Percentiles rank a stretch among this genome's conserved stretches.
Evolutionary conservation across 2,329 filamentous ascomycete genomes (phyloP).

Genomic region (Drechslerella coelobrocha): DNA sequence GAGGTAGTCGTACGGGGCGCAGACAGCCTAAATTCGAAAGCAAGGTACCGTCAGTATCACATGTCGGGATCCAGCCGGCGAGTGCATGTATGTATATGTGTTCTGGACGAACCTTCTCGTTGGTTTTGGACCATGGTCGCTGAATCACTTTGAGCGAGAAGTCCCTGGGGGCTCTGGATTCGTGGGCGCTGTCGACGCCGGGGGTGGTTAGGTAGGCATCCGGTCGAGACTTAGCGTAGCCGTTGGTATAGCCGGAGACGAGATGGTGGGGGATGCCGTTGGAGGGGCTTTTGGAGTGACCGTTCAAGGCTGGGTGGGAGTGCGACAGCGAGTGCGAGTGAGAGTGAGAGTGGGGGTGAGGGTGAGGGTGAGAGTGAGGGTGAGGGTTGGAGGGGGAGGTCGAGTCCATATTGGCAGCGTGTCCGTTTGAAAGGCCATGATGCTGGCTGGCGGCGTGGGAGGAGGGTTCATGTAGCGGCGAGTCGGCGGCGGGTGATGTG

Average conservation of each 20-base stretch:
- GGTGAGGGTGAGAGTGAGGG: neutral
- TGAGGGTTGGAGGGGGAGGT: neutral
- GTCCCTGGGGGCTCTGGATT: slow-evolving; percentile 28
- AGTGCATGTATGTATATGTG: slow-evolving; percentile 37
- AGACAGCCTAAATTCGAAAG: slow-evolving; percentile 36
- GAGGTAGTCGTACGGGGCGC: slow-evolving; percentile 76
- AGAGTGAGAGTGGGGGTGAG: slow-evolving; percentile 3
- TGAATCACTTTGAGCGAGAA: slow-evolving; percentile 42
- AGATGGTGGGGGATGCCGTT: slow-evolving; percentile 46
- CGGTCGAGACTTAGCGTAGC: neutral
- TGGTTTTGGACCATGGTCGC: slow-evolving; percentile 53
- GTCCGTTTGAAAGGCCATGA: neutral
- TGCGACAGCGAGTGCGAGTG: no score
- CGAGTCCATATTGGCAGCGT: neutral
- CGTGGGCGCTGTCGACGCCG: slow-evolving; percentile 1
- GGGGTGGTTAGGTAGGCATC: neutral
- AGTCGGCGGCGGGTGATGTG: neutral
- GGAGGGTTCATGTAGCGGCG: neutral
- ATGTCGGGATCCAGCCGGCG: slow-evolving; percentile 13
- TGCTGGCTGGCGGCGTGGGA: no score
- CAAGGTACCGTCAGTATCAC: slow-evolving; percentile 56
- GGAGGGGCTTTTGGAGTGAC: slow-evolving; percentile 35
- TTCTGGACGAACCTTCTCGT: slow-evolving; percentile 59
- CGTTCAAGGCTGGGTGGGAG: slow-evolving; percentile 3
- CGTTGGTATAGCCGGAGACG: slow-evolving; percentile 29